Percentiles rank a stretch among this genome's conserved stretches.
Evolutionary conservation across 768 basidiomycete species (phyloP).

Genomic region (Gloeophyllum trabeum): DNA sequence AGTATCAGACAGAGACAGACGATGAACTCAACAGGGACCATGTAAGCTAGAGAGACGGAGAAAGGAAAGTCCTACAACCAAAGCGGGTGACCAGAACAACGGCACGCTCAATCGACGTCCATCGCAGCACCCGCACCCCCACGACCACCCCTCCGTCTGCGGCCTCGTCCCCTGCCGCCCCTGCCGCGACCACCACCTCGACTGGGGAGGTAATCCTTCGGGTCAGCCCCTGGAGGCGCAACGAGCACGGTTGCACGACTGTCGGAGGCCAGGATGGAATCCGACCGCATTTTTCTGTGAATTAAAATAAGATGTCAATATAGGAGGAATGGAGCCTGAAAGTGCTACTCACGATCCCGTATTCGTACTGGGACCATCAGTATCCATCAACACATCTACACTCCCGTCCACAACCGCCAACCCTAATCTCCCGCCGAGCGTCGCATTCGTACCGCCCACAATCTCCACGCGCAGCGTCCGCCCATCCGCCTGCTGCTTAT

Average conservation of each 20-base stretch:
- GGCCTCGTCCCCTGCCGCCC: slow-evolving; percentile 22
- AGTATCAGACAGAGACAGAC: neutral
- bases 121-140: slow-evolving; percentile 27
- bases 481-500: slow-evolving; percentile 78
- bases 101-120: slow-evolving; percentile 36
- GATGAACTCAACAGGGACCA: neutral
- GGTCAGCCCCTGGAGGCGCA: slow-evolving; percentile 55
- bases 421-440: slow-evolving; percentile 49
- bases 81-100: slow-evolving; percentile 6
- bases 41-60: neutral
- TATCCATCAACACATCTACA: slow-evolving; percentile 46
- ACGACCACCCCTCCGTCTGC: slow-evolving; percentile 21
- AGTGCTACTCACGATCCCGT: slow-evolving; percentile 45
- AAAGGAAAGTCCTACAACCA: neutral
- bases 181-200: slow-evolving; percentile 16
- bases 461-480: slow-evolving; percentile 56
- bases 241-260: slow-evolving; percentile 61
- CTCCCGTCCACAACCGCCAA: slow-evolving; percentile 30
- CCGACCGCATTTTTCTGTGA: slow-evolving; percentile 76
- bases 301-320: neutral
- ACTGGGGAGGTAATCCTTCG: slow-evolving; percentile 34
- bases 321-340: neutral
- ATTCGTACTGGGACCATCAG: slow-evolving; percentile 22
- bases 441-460: slow-evolving; percentile 43
- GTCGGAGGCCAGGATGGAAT: slow-evolving; percentile 51